phyloP scores from a whole-genome alignment of 805 yeast genomes.

The Kuraishia hungarica region DNA sequence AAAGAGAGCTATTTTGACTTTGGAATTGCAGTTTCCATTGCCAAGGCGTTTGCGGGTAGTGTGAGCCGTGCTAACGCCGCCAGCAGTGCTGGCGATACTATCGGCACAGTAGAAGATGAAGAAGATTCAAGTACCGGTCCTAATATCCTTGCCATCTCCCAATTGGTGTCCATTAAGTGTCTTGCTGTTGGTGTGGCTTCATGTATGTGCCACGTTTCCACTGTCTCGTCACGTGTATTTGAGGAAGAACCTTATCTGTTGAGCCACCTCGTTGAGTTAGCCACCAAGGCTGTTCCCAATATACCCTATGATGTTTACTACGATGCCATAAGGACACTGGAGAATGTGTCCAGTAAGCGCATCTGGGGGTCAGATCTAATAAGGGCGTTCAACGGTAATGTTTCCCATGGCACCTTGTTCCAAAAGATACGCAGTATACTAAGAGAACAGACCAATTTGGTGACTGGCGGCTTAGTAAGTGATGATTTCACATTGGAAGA shows the following conservation, averaged over 20 bases:
- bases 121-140: no score
- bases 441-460: background rate
- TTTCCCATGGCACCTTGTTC: slow-evolving; percentile 75
- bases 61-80: background rate
- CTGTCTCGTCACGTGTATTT: slow-evolving; percentile 55
- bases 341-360: slow-evolving; percentile 57
- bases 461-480: background rate
- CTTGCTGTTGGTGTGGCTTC: slow-evolving; percentile 58
- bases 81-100: no score
- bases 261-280: slow-evolving; percentile 57
- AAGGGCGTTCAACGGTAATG: slow-evolving; percentile 75
- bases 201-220: slow-evolving; percentile 46
- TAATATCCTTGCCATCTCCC: slow-evolving; percentile 18
- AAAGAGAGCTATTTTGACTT: slow-evolving; percentile 56
- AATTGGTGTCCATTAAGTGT: slow-evolving; percentile 56
- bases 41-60: slow-evolving; percentile 62
- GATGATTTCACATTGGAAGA: background rate
- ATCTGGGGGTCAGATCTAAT: slow-evolving; percentile 72
- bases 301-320: slow-evolving; percentile 46
- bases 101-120: no score
- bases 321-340: slow-evolving; percentile 59
- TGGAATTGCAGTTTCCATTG: slow-evolving; percentile 49
- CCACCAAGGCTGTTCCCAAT: slow-evolving; percentile 51
- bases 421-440: slow-evolving; percentile 57
- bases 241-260: slow-evolving; percentile 67